Evolutionary conservation across 2,329 filamentous ascomycete species (phyloP).

Genomic region (Curvularia lunata): DNA sequence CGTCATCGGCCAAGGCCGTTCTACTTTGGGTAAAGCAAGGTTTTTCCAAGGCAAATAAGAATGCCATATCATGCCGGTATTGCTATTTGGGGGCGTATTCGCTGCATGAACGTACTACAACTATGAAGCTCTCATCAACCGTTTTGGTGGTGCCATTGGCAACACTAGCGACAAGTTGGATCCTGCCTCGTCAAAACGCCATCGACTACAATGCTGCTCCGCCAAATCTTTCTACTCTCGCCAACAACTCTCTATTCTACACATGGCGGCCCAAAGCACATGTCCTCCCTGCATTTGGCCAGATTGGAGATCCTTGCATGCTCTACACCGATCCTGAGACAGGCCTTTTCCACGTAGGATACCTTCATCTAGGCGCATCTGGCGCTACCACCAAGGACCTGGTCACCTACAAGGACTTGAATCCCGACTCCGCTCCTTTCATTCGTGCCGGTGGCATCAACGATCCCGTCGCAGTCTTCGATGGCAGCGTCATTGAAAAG

Average conservation of each 20-base stretch:
- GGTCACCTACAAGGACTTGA: slow-evolving; percentile 52
- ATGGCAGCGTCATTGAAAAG: slow-evolving; percentile 53
- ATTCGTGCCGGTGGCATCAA: slow-evolving; percentile 50
- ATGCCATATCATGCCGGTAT: neutral
- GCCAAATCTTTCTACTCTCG: slow-evolving; percentile 27
- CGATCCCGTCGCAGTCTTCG: slow-evolving; percentile 55
- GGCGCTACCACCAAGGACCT: slow-evolving; percentile 51
- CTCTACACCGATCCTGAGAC: slow-evolving; percentile 55
- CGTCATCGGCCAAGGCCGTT: slow-evolving; percentile 8
- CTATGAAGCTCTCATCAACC: slow-evolving; percentile 11
- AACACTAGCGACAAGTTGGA: slow-evolving; percentile 7
- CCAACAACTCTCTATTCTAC: slow-evolving; percentile 22
- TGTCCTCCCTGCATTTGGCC: slow-evolving; percentile 50
- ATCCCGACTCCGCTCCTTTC: slow-evolving; percentile 36
- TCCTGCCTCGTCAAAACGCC: slow-evolving; percentile 16
- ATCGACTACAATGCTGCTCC: slow-evolving; percentile 27
- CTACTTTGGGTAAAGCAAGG: neutral
- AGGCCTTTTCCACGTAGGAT: slow-evolving; percentile 55
- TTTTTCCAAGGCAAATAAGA: slow-evolving; percentile 5
- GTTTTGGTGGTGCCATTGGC: slow-evolving; percentile 7
- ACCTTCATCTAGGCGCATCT: slow-evolving; percentile 48
- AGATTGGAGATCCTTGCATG: slow-evolving; percentile 55
- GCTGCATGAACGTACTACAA: neutral
- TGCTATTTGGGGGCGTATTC: neutral
- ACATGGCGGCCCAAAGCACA: slow-evolving; percentile 50